Conservation (phyloP, 352 stramenopile species). For the Globisporangium perplexum region DNA sequence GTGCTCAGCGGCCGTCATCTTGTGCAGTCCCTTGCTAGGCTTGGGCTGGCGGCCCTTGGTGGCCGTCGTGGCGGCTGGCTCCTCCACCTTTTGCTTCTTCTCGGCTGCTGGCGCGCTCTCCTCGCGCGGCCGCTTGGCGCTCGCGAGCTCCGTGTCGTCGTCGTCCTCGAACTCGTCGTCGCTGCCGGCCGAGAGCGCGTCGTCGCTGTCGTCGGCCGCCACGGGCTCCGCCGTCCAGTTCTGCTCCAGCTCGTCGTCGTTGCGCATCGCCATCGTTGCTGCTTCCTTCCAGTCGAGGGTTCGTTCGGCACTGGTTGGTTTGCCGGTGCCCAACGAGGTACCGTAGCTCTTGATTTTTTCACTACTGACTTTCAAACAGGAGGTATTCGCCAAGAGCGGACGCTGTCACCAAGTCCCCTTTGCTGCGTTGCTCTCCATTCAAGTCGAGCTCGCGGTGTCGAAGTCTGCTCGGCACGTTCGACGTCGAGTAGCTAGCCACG, state of each 20-base stretch:
- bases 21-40: constrained; percentile 67
- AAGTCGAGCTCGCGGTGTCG: too few relatives aligned
- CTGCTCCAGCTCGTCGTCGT: constrained; percentile 64
- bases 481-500: too few relatives aligned
- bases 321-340: too few relatives aligned
- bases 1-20: constrained; percentile 68
- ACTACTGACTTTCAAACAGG: too few relatives aligned
- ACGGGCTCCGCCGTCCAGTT: constrained; percentile 49
- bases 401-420: too few relatives aligned
- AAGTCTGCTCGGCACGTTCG: too few relatives aligned
- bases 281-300: too few relatives aligned
- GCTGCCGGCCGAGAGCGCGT: constrained; percentile 53
- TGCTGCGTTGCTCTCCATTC: too few relatives aligned
- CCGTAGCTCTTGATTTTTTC: too few relatives aligned
- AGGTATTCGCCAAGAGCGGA: too few relatives aligned
- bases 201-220: constrained; percentile 33
- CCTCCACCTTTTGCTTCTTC: constrained; percentile 51
- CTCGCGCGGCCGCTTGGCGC: constrained; percentile 37
- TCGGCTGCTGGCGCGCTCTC: constrained; percentile 15
- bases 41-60: constrained; percentile 15
- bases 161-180: constrained; percentile 85
- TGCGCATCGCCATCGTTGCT: constrained; percentile 16
- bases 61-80: neutral
- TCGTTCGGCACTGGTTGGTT: too few relatives aligned
- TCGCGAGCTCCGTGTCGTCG: constrained; percentile 42